A percentile compares a stretch with the other conserved stretches of the same genome.
phyloP scores from a whole-genome alignment of 2,329 filamentous ascomycete species.

The Ascocoryne sarcoides region DNA sequence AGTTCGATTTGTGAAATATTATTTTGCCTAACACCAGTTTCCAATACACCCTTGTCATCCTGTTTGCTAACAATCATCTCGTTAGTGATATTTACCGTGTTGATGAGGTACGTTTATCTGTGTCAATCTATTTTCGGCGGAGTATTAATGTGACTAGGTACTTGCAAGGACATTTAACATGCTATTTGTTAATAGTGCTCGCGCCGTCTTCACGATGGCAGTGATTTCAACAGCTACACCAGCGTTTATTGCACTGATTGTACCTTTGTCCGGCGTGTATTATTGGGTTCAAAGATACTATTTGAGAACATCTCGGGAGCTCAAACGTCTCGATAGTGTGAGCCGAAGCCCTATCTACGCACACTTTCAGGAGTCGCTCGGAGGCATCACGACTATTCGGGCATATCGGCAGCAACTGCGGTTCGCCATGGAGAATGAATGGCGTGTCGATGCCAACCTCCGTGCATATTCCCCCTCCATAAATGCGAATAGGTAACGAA shows the following conservation, averaged over 20 bases:
- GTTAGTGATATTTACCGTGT: slow-evolving; percentile 43
- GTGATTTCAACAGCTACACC: slow-evolving; percentile 80
- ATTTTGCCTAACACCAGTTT: slow-evolving; percentile 14
- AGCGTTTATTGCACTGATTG: slow-evolving; percentile 67
- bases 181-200: slow-evolving; percentile 70
- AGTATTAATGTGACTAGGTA: slow-evolving; percentile 76
- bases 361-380: slow-evolving; percentile 95
- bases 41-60: slow-evolving; percentile 5
- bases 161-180: slow-evolving; percentile 97
- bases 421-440: slow-evolving; percentile 91
- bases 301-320: slow-evolving; percentile 85
- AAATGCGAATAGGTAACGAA: slow-evolving; percentile 48
- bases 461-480: slow-evolving; percentile 94
- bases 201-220: slow-evolving; percentile 72
- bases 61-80: slow-evolving; percentile 18
- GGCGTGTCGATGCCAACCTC: slow-evolving; percentile 91
- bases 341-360: slow-evolving; percentile 94
- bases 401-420: slow-evolving; percentile 84
- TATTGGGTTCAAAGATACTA: slow-evolving; percentile 96
- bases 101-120: slow-evolving; percentile 23
- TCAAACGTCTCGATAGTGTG: slow-evolving; percentile 92
- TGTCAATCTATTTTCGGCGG: slow-evolving; percentile 12
- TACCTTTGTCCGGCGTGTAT: slow-evolving; percentile 75
- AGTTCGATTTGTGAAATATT: slow-evolving; percentile 13
- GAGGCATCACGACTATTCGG: slow-evolving; percentile 88